Evolutionary conservation across 805 yeast species (phyloP).

Genomic region (Starmerella tilneyi): DNA sequence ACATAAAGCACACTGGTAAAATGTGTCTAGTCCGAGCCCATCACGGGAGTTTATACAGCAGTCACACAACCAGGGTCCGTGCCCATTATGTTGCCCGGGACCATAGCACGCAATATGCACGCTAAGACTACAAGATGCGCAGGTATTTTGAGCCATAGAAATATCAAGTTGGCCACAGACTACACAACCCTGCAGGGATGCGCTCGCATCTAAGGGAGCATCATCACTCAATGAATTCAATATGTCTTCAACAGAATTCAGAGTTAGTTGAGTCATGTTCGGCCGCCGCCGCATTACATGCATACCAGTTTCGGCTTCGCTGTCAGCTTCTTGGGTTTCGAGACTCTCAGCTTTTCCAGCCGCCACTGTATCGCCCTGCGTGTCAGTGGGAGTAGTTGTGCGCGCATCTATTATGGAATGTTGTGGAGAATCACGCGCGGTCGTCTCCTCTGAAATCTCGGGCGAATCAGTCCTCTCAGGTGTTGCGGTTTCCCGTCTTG

Average conservation of each 20-base stretch:
- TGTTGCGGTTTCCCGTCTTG: conserved; percentile 11
- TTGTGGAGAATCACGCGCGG: no score
- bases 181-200: conserved; percentile 12
- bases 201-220: not conserved
- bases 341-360: not conserved
- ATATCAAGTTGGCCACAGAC: conserved; percentile 22
- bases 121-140: conserved; percentile 18
- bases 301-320: not conserved
- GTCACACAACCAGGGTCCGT: conserved; percentile 43
- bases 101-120: conserved; percentile 24
- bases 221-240: conserved; percentile 8
- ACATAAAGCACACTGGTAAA: conserved; percentile 18
- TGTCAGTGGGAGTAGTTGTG: no score
- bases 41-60: conserved; percentile 62
- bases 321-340: conserved; percentile 1
- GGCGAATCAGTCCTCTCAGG: not conserved
- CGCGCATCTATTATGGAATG: no score
- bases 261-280: conserved; percentile 2
- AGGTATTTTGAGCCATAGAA: conserved; percentile 15
- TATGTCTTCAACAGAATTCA: conserved; percentile 9
- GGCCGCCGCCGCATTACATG: not conserved
- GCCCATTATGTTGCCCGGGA: not conserved
- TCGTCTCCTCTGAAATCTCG: not conserved
- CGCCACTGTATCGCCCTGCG: not conserved
- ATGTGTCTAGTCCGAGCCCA: conserved; percentile 30